Conservation (phyloP, 306 rosid genomes). For the Quercus agrifolia region DNA sequence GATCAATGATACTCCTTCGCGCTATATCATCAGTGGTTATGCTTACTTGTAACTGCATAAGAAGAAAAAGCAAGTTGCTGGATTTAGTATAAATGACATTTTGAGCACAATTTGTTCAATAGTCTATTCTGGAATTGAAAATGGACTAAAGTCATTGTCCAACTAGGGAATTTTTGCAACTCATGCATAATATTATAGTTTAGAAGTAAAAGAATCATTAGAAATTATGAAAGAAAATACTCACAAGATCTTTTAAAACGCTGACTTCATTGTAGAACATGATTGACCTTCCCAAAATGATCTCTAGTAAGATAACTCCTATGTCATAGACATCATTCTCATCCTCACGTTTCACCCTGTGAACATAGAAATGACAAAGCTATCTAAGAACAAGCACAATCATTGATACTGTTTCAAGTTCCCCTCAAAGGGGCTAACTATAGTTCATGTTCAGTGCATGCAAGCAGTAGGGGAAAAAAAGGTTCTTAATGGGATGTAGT, state of each 20-base stretch:
- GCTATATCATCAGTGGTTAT: slow-evolving; percentile 60
- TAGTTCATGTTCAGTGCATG: not conserved
- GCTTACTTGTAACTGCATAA: slow-evolving; percentile 72
- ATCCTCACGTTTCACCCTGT: slow-evolving; percentile 57
- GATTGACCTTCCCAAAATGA: slow-evolving; percentile 81
- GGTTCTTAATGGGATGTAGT: not conserved
- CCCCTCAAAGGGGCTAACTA: not conserved
- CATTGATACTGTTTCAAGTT: not conserved
- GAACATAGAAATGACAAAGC: slow-evolving; percentile 4
- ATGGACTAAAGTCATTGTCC: not conserved
- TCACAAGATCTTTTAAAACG: slow-evolving; percentile 78
- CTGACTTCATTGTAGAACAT: slow-evolving; percentile 84
- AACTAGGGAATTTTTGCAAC: not conserved
- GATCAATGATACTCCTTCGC: slow-evolving; percentile 78
- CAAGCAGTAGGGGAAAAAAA: not conserved
- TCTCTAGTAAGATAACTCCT: slow-evolving; percentile 81
- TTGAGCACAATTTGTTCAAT: not conserved
- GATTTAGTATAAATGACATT: not conserved
- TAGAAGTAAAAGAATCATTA: not conserved
- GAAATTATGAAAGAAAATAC: slow-evolving; percentile 25
- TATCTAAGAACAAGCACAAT: not conserved
- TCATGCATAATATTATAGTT: not conserved
- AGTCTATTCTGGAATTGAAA: not conserved
- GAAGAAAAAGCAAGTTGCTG: slow-evolving; percentile 3
- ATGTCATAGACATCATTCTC: slow-evolving; percentile 85